Evolutionary conservation across 352 stramenopile genomes (phyloP), one percentile per base, ranked within the genome.

Genomic region (Globisporangium splendens): DNA sequence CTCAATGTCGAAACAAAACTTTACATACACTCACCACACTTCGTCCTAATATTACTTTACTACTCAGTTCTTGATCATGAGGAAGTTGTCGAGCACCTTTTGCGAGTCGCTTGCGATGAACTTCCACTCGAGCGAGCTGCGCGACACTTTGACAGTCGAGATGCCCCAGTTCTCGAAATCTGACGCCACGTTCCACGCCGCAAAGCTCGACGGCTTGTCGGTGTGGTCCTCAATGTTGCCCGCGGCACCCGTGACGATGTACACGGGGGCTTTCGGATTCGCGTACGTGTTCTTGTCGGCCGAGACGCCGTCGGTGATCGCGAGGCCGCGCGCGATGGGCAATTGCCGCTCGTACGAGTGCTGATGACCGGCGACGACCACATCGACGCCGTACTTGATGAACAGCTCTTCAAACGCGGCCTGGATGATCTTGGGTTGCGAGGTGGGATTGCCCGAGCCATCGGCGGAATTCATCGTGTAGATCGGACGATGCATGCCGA

Each of bases 311-410:
- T 68, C 55, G 28, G 56, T 18, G 12, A 75, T 28, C 7, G 68
- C 49, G 1, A 20, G 54, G 43, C 46, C 61, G 46, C 62, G 66
- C 0, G 62, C 66, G 43, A 92, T 74, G 1, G 86, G 86, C 1
- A 86, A 64, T 4, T 89, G 71, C 3, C 88, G 75, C 60, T 96
- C 82, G 62, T 95, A 97, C 43, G 75, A 83, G 65, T 97, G 90
- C 24, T 91, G 64, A 62, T 97, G 90, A 8, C 89, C 89, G 1
- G 79, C 68, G 20, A 97, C 54, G 21, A 95, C 89, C 3, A 96
- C 62, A 46, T 96, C 87, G 10, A 97, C 88, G 20, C 79, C 69
- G 79, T 92, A 93, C 65, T 91, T 88, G 51, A 93, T 65, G 22
- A 97, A 79, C 12, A 96, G 69, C 20, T 68, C 71, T 56, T 97